Base-by-base conservation (phyloP, 129 eudicot genomes). In the Artemisia tridentata region DNA sequence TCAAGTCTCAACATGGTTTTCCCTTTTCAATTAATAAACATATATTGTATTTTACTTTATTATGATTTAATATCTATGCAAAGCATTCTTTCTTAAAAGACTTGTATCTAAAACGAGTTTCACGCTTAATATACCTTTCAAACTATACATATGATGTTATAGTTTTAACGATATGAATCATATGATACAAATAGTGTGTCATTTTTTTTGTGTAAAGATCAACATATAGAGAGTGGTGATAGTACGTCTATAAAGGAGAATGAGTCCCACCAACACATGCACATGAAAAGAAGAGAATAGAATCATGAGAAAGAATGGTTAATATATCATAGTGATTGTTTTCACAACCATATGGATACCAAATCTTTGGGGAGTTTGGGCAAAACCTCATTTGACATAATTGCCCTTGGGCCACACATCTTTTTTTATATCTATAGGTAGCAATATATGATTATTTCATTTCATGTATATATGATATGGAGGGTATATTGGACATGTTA, bases 201-300 rank as follows among this genome's bases (percentile, higher is more conserved):
- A 27, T 27, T 2, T 31, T 38, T 38, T 38, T 7, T 14, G 4
- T 55, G 15, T 54, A 70, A 47, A 31, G 13, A 47, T 25, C 19
- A n/a, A 5, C 18, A 61, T 48, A 14, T 56, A 56, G 73, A 21
- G 48, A 43, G 29, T 66, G 60, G 17, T 34, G 55, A 67, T 56
- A 59, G 67, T n/a, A n/a, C n/a, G n/a, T 75, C 60, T 25, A 27
- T 46, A 66, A 67, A 75, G 73, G 69, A 57, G 58, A 72, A 75
- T 75, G 54, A 58, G 74, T 48, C 80, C 80, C 80, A 75, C 74
- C 25, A 67, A 57, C 61, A 67, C 74, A 67, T 75, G 79, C 74
- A 75, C 80, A 75, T 68, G 74, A 75, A 75, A 75, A 75, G 74
- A 67, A 68, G 74, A 67, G 74, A 67, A 75, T 20, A 68, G 69